Base-by-base conservation (phyloP, 768 basidiomycete genomes). In the Mrakia hoshinonis region DNA sequence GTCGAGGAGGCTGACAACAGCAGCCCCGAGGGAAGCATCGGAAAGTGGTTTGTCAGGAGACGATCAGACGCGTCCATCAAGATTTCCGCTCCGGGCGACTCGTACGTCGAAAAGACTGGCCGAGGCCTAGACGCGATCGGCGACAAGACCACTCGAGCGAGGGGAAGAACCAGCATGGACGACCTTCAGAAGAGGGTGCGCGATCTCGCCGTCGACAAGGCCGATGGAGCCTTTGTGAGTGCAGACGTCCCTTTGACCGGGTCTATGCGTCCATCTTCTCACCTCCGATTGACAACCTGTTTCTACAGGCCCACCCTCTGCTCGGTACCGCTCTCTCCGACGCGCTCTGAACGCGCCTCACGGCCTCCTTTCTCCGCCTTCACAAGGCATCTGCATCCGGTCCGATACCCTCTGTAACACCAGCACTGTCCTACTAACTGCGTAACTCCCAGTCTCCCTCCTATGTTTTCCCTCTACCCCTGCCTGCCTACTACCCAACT, bases 201-300 rank as follows among this genome's bases (percentile, higher is more conserved):
- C 4, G 36, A 39, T 38, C 58, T 61, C 2, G 34, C 58, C 15
- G 58, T 61, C 34, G 15, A 43, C 43, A 31, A 61, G 13, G 13
- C 58, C 15, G 36, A 22, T 20, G 58, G 58, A 12, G n/a, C 58
- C 58, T 61, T 61, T 36, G 58, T 61, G 34, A 34, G 58, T 61
- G 15, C 1, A 22, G 20, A 9, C 26, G n/a, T n/a, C n/a, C n/a
- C n/a, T n/a, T n/a, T n/a, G n/a, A n/a, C n/a, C n/a, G n/a, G n/a
- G n/a, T n/a, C n/a, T n/a, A n/a, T n/a, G n/a, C n/a, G n/a, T n/a
- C n/a, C n/a, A n/a, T n/a, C n/a, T n/a, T n/a, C n/a, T n/a, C n/a
- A n/a, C n/a, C n/a, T n/a, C n/a, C n/a, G n/a, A n/a, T n/a, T 7
- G 18, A 36, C 22, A 20, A 29, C 0, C 26, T 22, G 18, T n/a